Percentiles rank a stretch among this genome's conserved stretches.
Evolutionary conservation across 2,329 filamentous ascomycete genomes (phyloP).

Genomic region (Volutella citrinella): DNA sequence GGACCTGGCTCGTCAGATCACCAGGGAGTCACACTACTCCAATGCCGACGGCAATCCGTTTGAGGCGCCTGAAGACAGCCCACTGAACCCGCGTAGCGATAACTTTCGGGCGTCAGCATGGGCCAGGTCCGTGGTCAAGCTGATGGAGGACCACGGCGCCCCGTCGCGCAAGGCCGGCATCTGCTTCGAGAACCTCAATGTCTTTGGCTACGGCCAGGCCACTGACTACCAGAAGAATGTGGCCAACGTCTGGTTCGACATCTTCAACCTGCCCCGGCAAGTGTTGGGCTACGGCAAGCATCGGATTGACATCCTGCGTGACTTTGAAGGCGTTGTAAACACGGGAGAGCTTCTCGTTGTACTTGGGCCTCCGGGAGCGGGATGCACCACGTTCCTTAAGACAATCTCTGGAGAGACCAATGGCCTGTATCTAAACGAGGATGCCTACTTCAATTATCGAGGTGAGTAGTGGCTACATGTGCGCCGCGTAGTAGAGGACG

Average conservation of each 20-base stretch:
- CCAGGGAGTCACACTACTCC: neutral
- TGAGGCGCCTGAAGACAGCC: neutral
- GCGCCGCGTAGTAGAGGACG: no score
- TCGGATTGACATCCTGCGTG: conserved; percentile 62
- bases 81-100: conserved; percentile 31
- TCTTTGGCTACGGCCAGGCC: conserved; percentile 64
- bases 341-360: conserved; percentile 72
- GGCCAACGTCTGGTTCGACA: conserved; percentile 54
- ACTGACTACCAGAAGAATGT: conserved; percentile 69
- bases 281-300: conserved; percentile 51
- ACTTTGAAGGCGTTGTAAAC: conserved; percentile 63
- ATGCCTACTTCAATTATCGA: conserved; percentile 76
- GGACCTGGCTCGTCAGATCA: neutral
- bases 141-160: conserved; percentile 46
- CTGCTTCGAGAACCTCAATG: conserved; percentile 60
- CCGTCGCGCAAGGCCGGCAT: conserved; percentile 58
- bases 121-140: conserved; percentile 52
- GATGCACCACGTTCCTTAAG: conserved; percentile 79
- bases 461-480: conserved; percentile 42
- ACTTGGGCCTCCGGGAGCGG: conserved; percentile 63
- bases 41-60: neutral
- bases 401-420: conserved; percentile 76
- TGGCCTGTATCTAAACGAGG: conserved; percentile 67
- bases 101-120: conserved; percentile 49
- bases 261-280: conserved; percentile 39